phyloP scores from a whole-genome alignment of 176 grass and related monocot genomes.

The Tillandsia leiboldiana region DNA sequence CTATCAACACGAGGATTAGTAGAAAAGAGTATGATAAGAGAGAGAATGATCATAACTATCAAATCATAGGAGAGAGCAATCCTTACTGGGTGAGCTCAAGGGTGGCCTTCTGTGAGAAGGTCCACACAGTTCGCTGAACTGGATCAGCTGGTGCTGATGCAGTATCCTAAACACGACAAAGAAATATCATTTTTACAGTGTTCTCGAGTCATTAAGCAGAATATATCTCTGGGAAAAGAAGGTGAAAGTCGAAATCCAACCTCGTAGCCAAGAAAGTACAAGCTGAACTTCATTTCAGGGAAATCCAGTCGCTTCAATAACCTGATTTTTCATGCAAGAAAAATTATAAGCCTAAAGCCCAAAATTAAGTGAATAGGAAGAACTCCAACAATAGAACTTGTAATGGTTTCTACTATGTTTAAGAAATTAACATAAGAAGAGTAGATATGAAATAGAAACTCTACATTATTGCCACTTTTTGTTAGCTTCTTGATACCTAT shows the following conservation, averaged over 20 bases:
- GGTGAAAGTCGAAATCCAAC: slow-evolving; percentile 26
- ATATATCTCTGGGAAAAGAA: neutral
- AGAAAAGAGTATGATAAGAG: neutral
- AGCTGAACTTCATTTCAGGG: slow-evolving; percentile 89
- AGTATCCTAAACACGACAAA: slow-evolving; percentile 41
- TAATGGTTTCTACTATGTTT: no score
- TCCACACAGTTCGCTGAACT: slow-evolving; percentile 68
- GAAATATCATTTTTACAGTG: neutral
- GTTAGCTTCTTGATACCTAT: no score
- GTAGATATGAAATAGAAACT: no score
- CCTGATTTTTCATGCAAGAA: slow-evolving; percentile 28
- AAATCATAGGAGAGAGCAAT: neutral
- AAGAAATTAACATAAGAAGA: no score
- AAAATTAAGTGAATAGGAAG: no score
- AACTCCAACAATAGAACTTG: no score
- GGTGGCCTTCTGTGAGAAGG: slow-evolving; percentile 90
- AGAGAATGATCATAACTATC: neutral
- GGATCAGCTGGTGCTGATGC: slow-evolving; percentile 59
- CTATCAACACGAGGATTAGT: neutral
- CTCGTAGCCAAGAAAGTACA: slow-evolving; percentile 96
- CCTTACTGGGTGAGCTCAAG: slow-evolving; percentile 88
- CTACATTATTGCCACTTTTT: no score
- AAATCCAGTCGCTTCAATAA: slow-evolving; percentile 96
- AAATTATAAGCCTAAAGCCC: neutral
- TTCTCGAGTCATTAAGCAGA: neutral